phyloP scores from a whole-genome alignment of 2,329 filamentous ascomycete species.

The Cladosporium sp. region DNA sequence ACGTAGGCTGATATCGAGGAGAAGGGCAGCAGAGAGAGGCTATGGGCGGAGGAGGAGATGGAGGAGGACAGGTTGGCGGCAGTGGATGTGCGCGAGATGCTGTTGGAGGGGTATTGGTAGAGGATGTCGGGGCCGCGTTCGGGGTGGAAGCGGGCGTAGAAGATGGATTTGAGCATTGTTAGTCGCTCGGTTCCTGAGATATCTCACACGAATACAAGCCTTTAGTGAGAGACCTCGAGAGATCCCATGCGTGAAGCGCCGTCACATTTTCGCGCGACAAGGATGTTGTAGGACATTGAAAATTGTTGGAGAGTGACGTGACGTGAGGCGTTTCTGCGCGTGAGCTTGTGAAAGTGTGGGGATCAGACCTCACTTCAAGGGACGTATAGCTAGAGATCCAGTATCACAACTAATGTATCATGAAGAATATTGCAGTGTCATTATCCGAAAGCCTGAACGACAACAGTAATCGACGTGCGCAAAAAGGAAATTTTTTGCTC shows the following conservation, averaged over 20 bases:
- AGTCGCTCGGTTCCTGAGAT: no score
- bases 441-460: no score
- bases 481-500: conserved; percentile 10
- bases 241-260: neutral
- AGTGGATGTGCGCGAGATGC: conserved; percentile 16
- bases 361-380: no score
- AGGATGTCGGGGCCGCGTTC: conserved; percentile 36
- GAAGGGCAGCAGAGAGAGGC: conserved; percentile 47
- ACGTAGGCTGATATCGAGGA: conserved; percentile 84
- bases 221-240: neutral
- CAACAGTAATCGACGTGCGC: neutral
- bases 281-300: no score
- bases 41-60: neutral
- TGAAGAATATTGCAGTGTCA: no score
- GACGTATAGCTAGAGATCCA: no score
- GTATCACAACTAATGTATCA: no score
- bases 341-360: no score
- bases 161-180: conserved; percentile 60
- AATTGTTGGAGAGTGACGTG: no score
- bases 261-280: neutral
- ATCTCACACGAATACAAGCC: no score
- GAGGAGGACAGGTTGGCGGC: neutral
- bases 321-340: no score
- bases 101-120: conserved; percentile 27
- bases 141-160: conserved; percentile 64